These are phyloP conservation scores for Murraya paniculata DNA, from an alignment of 345 rosid species.

Conservation along the genomic window DNA sequence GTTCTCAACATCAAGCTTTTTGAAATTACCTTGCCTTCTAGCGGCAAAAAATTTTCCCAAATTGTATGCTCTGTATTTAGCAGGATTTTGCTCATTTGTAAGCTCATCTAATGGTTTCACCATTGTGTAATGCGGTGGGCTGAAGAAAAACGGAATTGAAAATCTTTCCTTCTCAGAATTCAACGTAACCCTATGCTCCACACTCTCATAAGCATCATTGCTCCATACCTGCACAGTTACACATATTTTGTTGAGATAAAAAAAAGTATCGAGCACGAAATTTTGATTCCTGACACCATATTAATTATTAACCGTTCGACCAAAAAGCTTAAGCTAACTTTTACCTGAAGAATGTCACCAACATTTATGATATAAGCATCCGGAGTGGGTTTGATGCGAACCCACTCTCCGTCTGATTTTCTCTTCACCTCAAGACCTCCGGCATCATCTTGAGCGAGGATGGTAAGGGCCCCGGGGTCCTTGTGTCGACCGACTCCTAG, in stretches of 20 bases:
- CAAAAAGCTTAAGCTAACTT: not conserved
- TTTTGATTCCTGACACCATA: not conserved
- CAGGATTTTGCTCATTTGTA: constrained; percentile 30
- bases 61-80: constrained; percentile 31
- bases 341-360: constrained; percentile 30
- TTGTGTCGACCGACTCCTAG: constrained; percentile 38
- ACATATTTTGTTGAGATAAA: not conserved
- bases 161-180: constrained; percentile 44
- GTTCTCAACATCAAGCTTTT: constrained; percentile 42
- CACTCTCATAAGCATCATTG: constrained; percentile 47
- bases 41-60: constrained; percentile 40
- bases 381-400: constrained; percentile 23
- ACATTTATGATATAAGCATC: constrained; percentile 6
- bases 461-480: constrained; percentile 27
- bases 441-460: constrained; percentile 35
- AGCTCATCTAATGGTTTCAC: constrained; percentile 15
- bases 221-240: constrained; percentile 41
- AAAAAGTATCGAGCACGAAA: not conserved
- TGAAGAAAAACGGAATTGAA: constrained; percentile 43
- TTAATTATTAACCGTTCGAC: not conserved
- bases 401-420: constrained; percentile 34
- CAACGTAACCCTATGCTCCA: constrained; percentile 46
- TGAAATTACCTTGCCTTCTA: constrained; percentile 38
- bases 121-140: constrained; percentile 30
- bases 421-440: constrained; percentile 36